A percentile compares a stretch with the other conserved stretches of the same genome.
Evolutionary conservation across 768 basidiomycete species (phyloP).

Genomic region (Royoungia palumana): DNA sequence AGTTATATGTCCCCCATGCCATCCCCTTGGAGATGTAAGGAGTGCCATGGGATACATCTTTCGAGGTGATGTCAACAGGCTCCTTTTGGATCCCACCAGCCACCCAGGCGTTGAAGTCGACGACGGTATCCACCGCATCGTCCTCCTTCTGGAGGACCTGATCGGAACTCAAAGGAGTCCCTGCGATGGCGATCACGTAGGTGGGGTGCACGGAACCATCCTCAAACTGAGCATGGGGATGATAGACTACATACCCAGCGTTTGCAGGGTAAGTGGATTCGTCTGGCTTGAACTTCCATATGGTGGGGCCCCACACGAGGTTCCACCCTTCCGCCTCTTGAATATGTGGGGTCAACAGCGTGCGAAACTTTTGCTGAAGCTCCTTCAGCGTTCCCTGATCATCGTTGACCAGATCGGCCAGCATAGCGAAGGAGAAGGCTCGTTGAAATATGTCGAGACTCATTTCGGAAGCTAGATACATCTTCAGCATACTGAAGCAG

Average conservation of each 20-base stretch:
- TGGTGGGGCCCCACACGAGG: slow-evolving; percentile 13
- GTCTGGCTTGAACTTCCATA: slow-evolving; percentile 13
- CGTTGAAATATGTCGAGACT: not conserved
- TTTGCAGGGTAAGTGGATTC: slow-evolving; percentile 13
- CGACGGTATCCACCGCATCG: slow-evolving; percentile 6
- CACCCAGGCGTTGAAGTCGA: slow-evolving; percentile 11
- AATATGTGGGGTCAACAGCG: not conserved
- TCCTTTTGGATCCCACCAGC: not conserved
- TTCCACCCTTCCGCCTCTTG: slow-evolving; percentile 1
- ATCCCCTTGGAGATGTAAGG: slow-evolving; percentile 4
- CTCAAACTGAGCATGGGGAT: slow-evolving; percentile 9
- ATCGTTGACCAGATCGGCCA: slow-evolving; percentile 53
- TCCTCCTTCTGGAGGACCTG: slow-evolving; percentile 4
- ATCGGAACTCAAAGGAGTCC: not conserved
- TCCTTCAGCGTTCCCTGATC: slow-evolving; percentile 41
- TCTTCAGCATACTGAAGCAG: too few relatives aligned
- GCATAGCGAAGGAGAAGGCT: slow-evolving; percentile 13
- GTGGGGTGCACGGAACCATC: slow-evolving; percentile 7
- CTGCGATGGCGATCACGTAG: slow-evolving; percentile 14
- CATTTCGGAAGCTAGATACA: not conserved
- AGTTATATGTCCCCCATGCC: not conserved
- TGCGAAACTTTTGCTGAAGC: not conserved
- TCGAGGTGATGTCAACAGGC: not conserved
- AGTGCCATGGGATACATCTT: not conserved
- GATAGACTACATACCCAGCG: slow-evolving; percentile 12